Evolutionary conservation across 176 grass and related monocot genomes (phyloP), one percentile per base, ranked within the genome.

Genomic region (Dendrocalamus sinicus): DNA sequence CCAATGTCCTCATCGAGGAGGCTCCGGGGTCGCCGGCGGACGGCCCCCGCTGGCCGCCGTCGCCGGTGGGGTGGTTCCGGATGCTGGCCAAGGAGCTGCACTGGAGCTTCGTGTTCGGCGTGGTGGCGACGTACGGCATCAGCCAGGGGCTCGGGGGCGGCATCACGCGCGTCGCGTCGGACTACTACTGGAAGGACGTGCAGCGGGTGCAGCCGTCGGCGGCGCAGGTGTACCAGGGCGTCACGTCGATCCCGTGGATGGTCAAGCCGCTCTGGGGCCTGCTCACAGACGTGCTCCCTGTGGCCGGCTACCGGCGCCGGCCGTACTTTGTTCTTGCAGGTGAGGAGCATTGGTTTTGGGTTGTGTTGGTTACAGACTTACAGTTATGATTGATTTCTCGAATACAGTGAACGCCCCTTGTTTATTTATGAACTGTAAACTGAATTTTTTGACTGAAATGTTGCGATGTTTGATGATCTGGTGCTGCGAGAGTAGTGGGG

Each of bases 171-270:
- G 95, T 98, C n/a, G 92, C 91, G 7, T 87, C 95, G 9, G 91
- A 95, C 79, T 98, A 93, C 86, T 98, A 98, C 89, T 95, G 95
- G 93, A 98, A 98, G 75, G 95, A 98, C 80, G 93, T 98, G 78
- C 95, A 97, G 86, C 78, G 74, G 86, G 92, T 94, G 60, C 95
- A 92, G 81, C 95, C 95, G 16, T 92, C 92, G 17, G 95, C 86
- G 15, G 93, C 95, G 60, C 95, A 98, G 95, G 91, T 95, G 48
- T 98, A 98, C 85, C 93, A 98, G 52, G 93, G 95, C 30, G 66
- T 98, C 75, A 89, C 82, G 3, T 92, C 71, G 9, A 91, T 98
- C 85, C 95, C 95, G 1, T 98, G 95, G 95, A 91, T 98, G 67
- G 55, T 97, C 79, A 97, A 97, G 78, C 95, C 95, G 52, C 50